Percentiles rank a stretch among this genome's conserved stretches.
Evolutionary conservation across 2,329 filamentous ascomycete species (phyloP).

Genomic region (Trichoderma breve): DNA sequence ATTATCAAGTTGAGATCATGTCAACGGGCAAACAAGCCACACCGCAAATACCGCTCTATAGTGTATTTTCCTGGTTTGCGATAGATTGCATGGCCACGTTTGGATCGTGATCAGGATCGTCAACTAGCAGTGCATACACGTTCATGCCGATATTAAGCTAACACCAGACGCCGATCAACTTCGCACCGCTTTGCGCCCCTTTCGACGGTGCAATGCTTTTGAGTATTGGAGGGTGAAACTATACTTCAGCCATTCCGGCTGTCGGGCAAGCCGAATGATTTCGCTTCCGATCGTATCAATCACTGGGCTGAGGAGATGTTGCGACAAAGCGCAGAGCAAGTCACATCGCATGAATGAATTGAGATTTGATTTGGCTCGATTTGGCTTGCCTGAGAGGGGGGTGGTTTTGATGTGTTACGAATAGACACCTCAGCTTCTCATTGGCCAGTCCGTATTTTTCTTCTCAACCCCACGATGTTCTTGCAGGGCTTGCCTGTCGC

Average conservation of each 20-base stretch:
- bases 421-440: not conserved
- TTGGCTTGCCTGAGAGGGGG: not conserved
- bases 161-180: not conserved
- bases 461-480: conserved; percentile 5
- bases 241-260: not conserved
- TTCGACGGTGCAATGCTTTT: not conserved
- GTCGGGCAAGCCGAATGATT: not conserved
- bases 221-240: not conserved
- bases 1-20: not conserved
- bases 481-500: conserved; percentile 1
- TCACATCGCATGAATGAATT: conserved; percentile 8
- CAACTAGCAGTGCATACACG: conserved; percentile 2
- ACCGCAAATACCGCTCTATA: conserved; percentile 3
- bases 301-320: not conserved
- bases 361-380: not conserved
- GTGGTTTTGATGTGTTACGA: not conserved
- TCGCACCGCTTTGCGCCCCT: not conserved
- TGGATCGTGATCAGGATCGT: conserved; percentile 17
- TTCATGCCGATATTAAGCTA: conserved; percentile 3
- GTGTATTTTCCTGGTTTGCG: not conserved
- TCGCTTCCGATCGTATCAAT: not conserved
- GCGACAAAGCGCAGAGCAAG: not conserved
- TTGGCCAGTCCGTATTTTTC: conserved; percentile 14
- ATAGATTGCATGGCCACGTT: conserved; percentile 14
- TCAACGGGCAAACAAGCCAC: not conserved